Evolutionary conservation across 495 filamentous ascomycete genomes (phyloP).

Genomic region (Chaetomium cochliodes): DNA sequence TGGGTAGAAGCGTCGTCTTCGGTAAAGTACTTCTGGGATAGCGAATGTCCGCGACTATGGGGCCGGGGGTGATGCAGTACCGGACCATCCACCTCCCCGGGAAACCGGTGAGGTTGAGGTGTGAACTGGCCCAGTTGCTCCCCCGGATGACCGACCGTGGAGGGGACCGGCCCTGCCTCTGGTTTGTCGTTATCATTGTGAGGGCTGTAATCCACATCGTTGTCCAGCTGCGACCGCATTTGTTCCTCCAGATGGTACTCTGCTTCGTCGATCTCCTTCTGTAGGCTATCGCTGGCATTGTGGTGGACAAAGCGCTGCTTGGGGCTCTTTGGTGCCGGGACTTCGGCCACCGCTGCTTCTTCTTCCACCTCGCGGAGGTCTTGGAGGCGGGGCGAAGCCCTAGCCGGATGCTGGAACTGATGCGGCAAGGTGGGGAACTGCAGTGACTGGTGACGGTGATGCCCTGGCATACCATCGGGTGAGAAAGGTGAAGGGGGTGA

Average conservation of each 20-base stretch:
- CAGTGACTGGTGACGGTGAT: conserved; percentile 59
- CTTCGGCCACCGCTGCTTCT: conserved; percentile 47
- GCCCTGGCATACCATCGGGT: conserved; percentile 48
- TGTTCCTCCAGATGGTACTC: conserved; percentile 78
- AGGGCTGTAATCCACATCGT: conserved; percentile 60
- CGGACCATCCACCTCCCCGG: conserved; percentile 46
- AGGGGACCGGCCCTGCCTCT: conserved; percentile 27
- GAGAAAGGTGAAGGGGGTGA: conserved; percentile 54
- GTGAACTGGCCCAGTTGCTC: conserved; percentile 48
- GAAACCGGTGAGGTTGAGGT: conserved; percentile 40
- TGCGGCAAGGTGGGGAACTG: conserved; percentile 57
- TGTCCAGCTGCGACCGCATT: conserved; percentile 67
- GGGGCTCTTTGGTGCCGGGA: conserved; percentile 45
- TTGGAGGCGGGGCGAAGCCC: conserved; percentile 56
- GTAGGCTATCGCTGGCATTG: conserved; percentile 59
- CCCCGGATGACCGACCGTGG: conserved; percentile 34
- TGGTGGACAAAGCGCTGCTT: conserved; percentile 45
- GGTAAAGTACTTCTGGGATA: conserved; percentile 54
- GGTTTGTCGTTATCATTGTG: conserved; percentile 47
- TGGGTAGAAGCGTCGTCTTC: conserved; percentile 44
- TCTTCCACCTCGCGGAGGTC: conserved; percentile 56
- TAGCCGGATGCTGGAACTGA: conserved; percentile 52
- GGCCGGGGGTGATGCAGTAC: conserved; percentile 61
- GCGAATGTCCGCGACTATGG: conserved; percentile 58
- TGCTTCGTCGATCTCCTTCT: conserved; percentile 82